Base-by-base conservation (phyloP, 805 yeast genomes). In the Candida chauliodis region DNA sequence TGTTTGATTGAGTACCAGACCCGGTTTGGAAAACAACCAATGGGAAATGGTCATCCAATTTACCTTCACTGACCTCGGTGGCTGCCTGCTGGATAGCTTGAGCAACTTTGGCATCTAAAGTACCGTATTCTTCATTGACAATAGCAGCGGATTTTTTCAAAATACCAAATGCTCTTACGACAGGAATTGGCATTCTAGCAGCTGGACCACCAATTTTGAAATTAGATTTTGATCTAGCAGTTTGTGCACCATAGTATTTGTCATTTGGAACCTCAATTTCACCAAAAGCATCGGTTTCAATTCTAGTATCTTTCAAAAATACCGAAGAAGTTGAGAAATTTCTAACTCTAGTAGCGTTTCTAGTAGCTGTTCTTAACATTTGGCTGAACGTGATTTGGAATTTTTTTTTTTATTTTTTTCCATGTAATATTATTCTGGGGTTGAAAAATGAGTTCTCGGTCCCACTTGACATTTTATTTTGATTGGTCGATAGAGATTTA, bases 11-110 rank as follows among this genome's bases (percentile, higher is more conserved):
- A 42, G 99, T 93, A 63, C 99, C 99, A 22, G 96, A 86, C 43
- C 99, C 99, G 44, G 99, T 93, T 73, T 93, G 99, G 84, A 89
- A 93, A 25, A 93, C 97, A 42, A 93, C 99, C 62, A 93, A 75
- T 42, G 99, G 99, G 81, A 93, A 93, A 66, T 93, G 96, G 55
- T 84, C 95, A 46, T 79, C 76, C 59, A 93, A 77, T 64, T 88
- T 86, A 49, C 99, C 99, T 52, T 83, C 87, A 34, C 85, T 74
- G 27, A 93, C 98, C 66, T 93, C 99, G 52, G 89, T 84, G 43
- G 98, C 97, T 36, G 98, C 99, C 60, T 81, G 75, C 69, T 86
- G 81, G 59, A 93, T 93, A 36, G 95, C 95, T 25, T 66, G 69
- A 7, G 96, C 80, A 33, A 91, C 58, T 64, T 83, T 80, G 44